Conservation (phyloP, 2,329 filamentous ascomycete species). For the Tolypocladium tropicale region DNA sequence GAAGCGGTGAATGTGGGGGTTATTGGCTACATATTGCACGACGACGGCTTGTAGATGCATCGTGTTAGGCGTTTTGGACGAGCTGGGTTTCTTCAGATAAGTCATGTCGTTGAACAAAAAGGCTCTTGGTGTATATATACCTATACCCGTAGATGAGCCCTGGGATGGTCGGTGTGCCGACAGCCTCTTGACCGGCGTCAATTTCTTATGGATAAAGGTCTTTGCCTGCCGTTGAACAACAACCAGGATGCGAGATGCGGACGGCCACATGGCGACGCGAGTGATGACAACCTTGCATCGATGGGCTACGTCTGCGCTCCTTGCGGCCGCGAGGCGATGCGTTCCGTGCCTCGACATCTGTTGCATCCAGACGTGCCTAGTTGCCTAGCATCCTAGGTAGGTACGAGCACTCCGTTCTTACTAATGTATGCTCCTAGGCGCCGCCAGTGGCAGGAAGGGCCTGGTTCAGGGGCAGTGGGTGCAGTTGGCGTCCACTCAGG, state of each 20-base stretch:
- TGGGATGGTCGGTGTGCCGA: neutral
- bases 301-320: too few relatives aligned
- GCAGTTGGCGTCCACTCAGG: neutral
- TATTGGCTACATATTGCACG: neutral
- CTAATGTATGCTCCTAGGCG: too few relatives aligned
- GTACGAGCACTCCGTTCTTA: too few relatives aligned
- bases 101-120: neutral
- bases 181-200: neutral
- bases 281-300: neutral
- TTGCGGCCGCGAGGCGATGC: too few relatives aligned
- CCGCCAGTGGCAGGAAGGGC: too few relatives aligned
- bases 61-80: constrained; percentile 9
- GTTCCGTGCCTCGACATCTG: too few relatives aligned
- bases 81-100: constrained; percentile 1
- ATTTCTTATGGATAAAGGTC: neutral
- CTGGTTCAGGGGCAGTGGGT: neutral
- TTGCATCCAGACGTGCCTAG: too few relatives aligned
- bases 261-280: neutral
- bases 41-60: constrained; percentile 3
- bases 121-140: neutral
- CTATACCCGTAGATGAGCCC: neutral
- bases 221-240: neutral
- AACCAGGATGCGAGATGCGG: too few relatives aligned
- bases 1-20: constrained; percentile 8
- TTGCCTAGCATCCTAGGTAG: too few relatives aligned